These are phyloP conservation scores for Musa balbisiana DNA, from an alignment of 202 grass and related monocot genomes.

Conservation along the genomic window DNA sequence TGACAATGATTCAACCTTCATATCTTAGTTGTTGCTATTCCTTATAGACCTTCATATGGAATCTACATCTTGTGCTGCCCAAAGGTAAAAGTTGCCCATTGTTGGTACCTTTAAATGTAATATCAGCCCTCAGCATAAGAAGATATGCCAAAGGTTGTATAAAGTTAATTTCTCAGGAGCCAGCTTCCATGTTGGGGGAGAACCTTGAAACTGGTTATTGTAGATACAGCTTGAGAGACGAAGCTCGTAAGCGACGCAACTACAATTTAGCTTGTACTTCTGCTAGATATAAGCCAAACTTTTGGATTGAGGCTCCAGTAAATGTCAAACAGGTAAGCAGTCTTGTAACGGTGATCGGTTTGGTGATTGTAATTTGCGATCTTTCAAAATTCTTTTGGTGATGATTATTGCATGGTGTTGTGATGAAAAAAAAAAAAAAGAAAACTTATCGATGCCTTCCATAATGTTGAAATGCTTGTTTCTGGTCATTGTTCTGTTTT, in stretches of 20 bases:
- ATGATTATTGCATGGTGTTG: neutral
- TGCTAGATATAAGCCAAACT: neutral
- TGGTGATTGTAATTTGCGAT: neutral
- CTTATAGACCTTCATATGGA: neutral
- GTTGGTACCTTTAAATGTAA: neutral
- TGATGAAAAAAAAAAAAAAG: neutral
- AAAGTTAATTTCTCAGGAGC: neutral
- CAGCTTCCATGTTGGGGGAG: no score
- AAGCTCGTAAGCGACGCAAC: neutral
- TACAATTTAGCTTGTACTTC: neutral
- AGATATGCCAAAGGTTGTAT: neutral
- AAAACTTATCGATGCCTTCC: no score
- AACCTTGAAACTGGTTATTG: no score
- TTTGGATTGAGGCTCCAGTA: neutral
- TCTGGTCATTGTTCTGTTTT: neutral
- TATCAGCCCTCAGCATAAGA: neutral
- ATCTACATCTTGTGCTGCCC: neutral
- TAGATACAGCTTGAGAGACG: neutral
- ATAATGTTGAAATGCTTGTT: neutral
- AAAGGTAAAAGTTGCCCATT: neutral
- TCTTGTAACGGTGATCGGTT: neutral
- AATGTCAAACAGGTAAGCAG: neutral
- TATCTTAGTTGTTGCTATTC: conserved; percentile 37
- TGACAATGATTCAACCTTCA: conserved; percentile 63
- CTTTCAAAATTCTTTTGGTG: neutral